Conservation (phyloP, 768 basidiomycete species). For the Boletus insuetus region DNA sequence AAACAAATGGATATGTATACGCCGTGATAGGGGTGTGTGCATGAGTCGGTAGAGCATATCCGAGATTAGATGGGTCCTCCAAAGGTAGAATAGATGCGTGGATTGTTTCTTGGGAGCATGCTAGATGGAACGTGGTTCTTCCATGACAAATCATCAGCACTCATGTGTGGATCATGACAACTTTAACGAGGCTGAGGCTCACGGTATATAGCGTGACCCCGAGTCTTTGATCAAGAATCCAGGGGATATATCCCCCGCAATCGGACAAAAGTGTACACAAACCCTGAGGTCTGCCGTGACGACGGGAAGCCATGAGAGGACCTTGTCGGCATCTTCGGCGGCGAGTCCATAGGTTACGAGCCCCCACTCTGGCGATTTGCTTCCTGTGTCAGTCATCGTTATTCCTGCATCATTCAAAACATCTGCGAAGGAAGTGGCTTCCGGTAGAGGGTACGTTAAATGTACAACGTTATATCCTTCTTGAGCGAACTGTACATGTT, state of each 20-base stretch:
- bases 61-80: slow-evolving; percentile 22
- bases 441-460: slow-evolving; percentile 24
- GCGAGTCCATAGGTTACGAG: slow-evolving; percentile 33
- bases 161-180: neutral
- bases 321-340: slow-evolving; percentile 20
- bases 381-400: slow-evolving; percentile 6
- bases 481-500: slow-evolving; percentile 31
- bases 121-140: slow-evolving; percentile 37
- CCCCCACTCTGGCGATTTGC: slow-evolving; percentile 22
- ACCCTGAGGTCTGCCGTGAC: slow-evolving; percentile 20
- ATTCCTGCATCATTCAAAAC: slow-evolving; percentile 16
- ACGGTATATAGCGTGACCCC: slow-evolving; percentile 30
- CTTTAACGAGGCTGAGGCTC: neutral
- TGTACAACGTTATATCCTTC: slow-evolving; percentile 40
- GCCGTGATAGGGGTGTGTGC: slow-evolving; percentile 28
- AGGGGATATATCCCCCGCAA: slow-evolving; percentile 20
- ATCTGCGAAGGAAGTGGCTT: slow-evolving; percentile 13
- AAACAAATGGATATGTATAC: slow-evolving; percentile 37
- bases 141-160: neutral
- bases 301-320: slow-evolving; percentile 6
- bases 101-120: slow-evolving; percentile 35
- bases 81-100: slow-evolving; percentile 29
- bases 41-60: slow-evolving; percentile 24
- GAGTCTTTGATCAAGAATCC: slow-evolving; percentile 27
- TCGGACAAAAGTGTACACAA: slow-evolving; percentile 38